Base-by-base conservation (phyloP, 192 early-diverging fungal species). In the Entophlyctis helioformis region DNA sequence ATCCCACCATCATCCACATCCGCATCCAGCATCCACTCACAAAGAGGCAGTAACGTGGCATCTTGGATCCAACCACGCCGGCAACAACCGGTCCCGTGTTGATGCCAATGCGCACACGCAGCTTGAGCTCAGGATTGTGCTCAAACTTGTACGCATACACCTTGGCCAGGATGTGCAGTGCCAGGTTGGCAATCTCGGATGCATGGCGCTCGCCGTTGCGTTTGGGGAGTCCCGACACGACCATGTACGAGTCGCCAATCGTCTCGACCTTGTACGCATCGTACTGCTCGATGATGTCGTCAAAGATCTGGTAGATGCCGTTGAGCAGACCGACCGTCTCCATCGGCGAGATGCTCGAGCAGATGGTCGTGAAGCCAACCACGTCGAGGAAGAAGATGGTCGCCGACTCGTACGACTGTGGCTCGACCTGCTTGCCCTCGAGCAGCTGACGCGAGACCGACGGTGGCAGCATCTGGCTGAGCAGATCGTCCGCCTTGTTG, bases 241-340 rank as follows among this genome's bases (percentile, higher is more conserved):
- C 42, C 44, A 60, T 40, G 39, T 63, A 63, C 20, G 38, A 44
- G 36, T 63, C 62, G 5, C 59, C 53, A 18, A 66, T 53, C 0
- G 64, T 66, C 31, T 66, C 64, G 16, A 66, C 59, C 50, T 66
- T 66, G 46, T 66, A 66, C 11, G 44, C 64, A 34, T 66, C 54
- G 36, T 66, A 54, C 21, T 47, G 35, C 41, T 31, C 36, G 42
- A 61, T 57, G 25, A 57, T 48, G 32, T 21, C 42, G 33, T 56
- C 52, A 42, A 60, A 42, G 21, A 12, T 29, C 18, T 22, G 12
- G 27, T 66, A 66, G 8, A 66, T 29, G n/a, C 39, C 43, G 40
- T 66, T 66, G 12, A 66, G 43, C 11, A 66, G 41, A 22, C 38
- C 44, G 18, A 66, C 64, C 25, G 42, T 50, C 20, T 66, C 41